These are phyloP conservation scores for Hyaloscypha bicolor DNA, from an alignment of 495 filamentous ascomycete species.

Conservation along the genomic window DNA sequence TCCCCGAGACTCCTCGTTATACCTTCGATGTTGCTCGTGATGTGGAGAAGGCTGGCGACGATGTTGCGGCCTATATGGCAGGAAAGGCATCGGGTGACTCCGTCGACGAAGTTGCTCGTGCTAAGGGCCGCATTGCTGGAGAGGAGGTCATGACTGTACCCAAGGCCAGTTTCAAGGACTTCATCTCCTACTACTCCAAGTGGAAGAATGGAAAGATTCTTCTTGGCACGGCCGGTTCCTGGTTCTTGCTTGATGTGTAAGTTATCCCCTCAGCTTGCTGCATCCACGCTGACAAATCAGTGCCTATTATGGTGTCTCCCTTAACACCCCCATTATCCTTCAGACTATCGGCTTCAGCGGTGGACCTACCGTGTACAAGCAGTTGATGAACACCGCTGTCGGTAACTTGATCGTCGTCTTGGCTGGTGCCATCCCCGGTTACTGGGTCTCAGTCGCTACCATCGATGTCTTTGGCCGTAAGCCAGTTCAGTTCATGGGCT, in stretches of 20 bases:
- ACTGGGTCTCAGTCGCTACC: conserved; percentile 72
- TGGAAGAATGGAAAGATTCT: conserved; percentile 71
- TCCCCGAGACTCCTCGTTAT: conserved; percentile 78
- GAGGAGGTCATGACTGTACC: conserved; percentile 38
- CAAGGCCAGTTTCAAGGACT: conserved; percentile 67
- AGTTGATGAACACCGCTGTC: conserved; percentile 70
- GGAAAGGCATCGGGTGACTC: conserved; percentile 59
- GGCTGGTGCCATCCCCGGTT: conserved; percentile 76
- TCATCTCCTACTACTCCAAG: conserved; percentile 62
- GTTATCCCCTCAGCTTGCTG: conserved; percentile 2
- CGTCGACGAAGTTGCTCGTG: conserved; percentile 58
- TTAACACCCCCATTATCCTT: conserved; percentile 75
- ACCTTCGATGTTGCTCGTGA: conserved; percentile 64
- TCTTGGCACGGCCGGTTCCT: conserved; percentile 76
- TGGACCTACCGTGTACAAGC: conserved; percentile 59
- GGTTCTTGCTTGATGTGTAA: conserved; percentile 64
- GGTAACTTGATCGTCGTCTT: conserved; percentile 76
- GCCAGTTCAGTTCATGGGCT: conserved; percentile 71
- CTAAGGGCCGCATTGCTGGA: conserved; percentile 4
- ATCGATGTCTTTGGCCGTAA: conserved; percentile 70
- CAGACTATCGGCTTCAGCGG: conserved; percentile 68
- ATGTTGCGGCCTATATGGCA: conserved; percentile 66
- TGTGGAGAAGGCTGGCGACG: conserved; percentile 62
- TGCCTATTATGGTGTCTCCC: conserved; percentile 33
- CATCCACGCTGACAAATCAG: conserved; percentile 37